Evolutionary conservation across 1,139 yeast species (phyloP), one percentile per base, ranked within the genome.

Genomic region (Candida sp.): DNA sequence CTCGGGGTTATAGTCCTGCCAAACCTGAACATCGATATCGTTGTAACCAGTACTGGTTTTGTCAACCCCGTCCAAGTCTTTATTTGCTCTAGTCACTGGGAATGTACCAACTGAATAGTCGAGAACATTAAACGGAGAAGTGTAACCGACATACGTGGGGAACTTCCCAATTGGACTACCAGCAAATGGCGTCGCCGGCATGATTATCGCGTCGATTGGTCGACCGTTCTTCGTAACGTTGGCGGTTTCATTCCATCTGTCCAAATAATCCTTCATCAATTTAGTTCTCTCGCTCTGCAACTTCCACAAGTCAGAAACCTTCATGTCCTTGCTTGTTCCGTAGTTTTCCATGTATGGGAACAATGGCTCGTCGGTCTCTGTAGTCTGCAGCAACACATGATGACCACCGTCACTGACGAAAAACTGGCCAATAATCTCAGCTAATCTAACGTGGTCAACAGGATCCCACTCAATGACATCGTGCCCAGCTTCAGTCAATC

Each of bases 91-190:
- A 3, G 82, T 73, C 11, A 85, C 86, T 1, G 88, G 91, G 49
- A 85, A 64, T 3, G 81, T 77, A 28, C 86, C 85, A 4, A 82
- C 80, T 0, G 85, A 70, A 61, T 80, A 83, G 63, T 86, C 90
- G 41, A 84, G 63, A 28, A 82, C 69, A 63, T 86, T 86, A 69
- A 83, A 82, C 54, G 84, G 75, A 33, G 83, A 77, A 7, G 90
- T 85, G 66, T 84, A 85, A 2, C 74, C 76, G 7, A 69, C 72
- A 52, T 70, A 65, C 44, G 62, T 62, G 35, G 67, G 67, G 53
- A 69, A 70, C 47, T 70, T 70, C 12, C 73, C 72, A 38, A 72
- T 68, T 27, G 80, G 79, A 26, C 76, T 73, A 2, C 83, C 78
- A 0, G 83, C 72, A 52, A 72, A 78, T 58, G 83, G 81, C 2